phyloP scores from a whole-genome alignment of 139 green algal genomes.

The Closterium sp. region DNA sequence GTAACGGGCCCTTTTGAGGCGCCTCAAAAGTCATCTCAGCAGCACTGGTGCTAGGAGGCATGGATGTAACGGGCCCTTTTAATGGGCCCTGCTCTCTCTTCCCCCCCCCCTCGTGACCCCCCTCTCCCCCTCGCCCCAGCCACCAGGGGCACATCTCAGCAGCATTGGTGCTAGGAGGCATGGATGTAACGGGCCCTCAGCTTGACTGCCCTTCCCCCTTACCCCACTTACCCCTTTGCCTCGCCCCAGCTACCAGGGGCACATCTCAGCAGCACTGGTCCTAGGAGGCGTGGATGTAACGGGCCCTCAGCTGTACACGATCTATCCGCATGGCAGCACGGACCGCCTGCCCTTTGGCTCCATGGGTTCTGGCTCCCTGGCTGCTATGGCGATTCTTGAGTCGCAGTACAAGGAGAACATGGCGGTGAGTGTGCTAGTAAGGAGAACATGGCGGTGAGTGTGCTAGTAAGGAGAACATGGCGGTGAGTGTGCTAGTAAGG shows the following conservation, averaged over 20 bases:
- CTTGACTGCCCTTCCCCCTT: background rate
- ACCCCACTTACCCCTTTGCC: background rate
- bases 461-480: no score
- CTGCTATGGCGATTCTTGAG: slow-evolving; percentile 98
- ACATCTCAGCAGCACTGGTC: slow-evolving; percentile 92
- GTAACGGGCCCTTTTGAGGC: slow-evolving; percentile 71
- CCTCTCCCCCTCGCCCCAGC: slow-evolving; percentile 5
- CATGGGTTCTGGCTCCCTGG: slow-evolving; percentile 94
- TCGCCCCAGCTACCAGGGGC: slow-evolving; percentile 79
- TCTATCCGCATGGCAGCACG: slow-evolving; percentile 97
- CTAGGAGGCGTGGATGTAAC: slow-evolving; percentile 91
- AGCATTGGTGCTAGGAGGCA: slow-evolving; percentile 91
- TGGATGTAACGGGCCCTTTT: slow-evolving; percentile 80
- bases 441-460: no score
- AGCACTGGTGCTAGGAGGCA: slow-evolving; percentile 91
- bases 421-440: no score
- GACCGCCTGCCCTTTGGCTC: slow-evolving; percentile 92
- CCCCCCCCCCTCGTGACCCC: no score
- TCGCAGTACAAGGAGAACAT: slow-evolving; percentile 92
- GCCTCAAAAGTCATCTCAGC: no score
- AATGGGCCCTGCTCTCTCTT: no score
- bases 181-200: slow-evolving; percentile 70
- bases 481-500: no score
- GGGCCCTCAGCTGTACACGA: slow-evolving; percentile 93
- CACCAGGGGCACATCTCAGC: slow-evolving; percentile 94